These are phyloP conservation scores for Saccharomycopsis fermentans DNA, from an alignment of 805 yeast genomes.

Conservation along the genomic window DNA sequence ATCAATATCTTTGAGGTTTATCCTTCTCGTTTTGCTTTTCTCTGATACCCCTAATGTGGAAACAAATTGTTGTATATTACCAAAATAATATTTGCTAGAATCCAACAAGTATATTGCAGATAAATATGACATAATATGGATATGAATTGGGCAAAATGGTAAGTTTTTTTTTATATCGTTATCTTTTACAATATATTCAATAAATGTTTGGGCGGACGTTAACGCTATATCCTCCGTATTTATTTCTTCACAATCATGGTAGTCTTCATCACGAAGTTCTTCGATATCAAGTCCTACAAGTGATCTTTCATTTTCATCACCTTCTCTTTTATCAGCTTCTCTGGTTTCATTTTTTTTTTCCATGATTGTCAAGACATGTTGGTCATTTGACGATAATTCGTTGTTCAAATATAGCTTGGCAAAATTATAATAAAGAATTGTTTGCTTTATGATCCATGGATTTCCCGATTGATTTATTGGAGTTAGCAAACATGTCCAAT, in stretches of 20 bases:
- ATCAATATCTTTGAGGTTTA: conserved; percentile 22
- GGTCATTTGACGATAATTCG: conserved; percentile 24
- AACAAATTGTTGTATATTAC: background rate
- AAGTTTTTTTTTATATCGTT: conserved; percentile 45
- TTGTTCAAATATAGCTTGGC: conserved; percentile 68
- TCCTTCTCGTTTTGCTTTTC: conserved; percentile 20
- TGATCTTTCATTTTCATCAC: background rate
- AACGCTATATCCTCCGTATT: conserved; percentile 36
- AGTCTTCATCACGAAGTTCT: background rate
- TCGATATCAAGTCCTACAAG: background rate
- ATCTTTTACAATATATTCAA: conserved; percentile 49
- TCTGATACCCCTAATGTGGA: background rate
- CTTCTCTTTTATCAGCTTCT: no score
- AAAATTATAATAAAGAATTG: conserved; percentile 60
- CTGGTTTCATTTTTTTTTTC: background rate
- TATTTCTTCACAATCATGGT: background rate
- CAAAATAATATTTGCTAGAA: conserved; percentile 25
- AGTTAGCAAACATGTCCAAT: conserved; percentile 61
- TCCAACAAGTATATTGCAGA: conserved; percentile 48
- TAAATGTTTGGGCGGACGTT: conserved; percentile 52
- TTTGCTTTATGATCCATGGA: conserved; percentile 60
- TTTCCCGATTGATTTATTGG: conserved; percentile 40
- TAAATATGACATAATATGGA: conserved; percentile 60
- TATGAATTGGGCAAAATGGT: conserved; percentile 60
- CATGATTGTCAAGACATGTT: background rate